Base-by-base conservation (phyloP, 192 early-diverging fungal species). In the Linnemannia schmuckeri region DNA sequence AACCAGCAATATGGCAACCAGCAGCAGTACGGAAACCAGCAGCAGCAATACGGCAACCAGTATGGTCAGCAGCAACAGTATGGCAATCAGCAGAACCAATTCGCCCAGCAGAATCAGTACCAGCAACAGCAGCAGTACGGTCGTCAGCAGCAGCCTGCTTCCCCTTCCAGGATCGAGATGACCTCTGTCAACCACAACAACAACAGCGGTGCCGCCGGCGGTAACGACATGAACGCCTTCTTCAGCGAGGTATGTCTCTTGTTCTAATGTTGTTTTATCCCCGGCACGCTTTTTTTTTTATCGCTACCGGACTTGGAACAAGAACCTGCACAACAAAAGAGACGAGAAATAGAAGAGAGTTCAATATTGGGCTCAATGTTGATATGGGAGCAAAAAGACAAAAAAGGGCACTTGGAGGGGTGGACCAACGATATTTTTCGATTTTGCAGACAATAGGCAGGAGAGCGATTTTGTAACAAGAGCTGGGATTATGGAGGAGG, bases 151-250 rank as follows among this genome's bases (percentile, higher is more conserved):
- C 84, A 76, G 71, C 80, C 73, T 15, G 8, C 85, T 3, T 72
- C 83, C 18, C 80, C 79, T 22, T 40, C 80, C 35, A 80, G 85
- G 27, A 81, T 81, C 35, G 85, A 87, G 68, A 87, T 87, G 85
- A 70, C 63, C 33, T 35, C 75, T 41, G 79, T 86, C 57, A 70
- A 75, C 15, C 42, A 74, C n/a, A 49, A 49, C 85, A 79, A 49
- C 33, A 75, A 78, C 24, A 49, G 44, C 72, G 72, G 41, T 49
- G 70, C 70, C 40, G 55, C 68, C 20, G 46, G 70, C 27, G 79
- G 76, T 38, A 71, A 44, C 47, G 85, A 87, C 68, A 87, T 87
- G 75, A 71, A 71, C 35, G 76, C 85, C 3, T 87, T 87, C 85
- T 87, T 87, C 38, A 78, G 76, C 52, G 85, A 87, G 85, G 85